Percentiles rank a stretch among this genome's conserved stretches.
These are phyloP conservation scores for Globisporangium uncinulatum DNA, from an alignment of 352 stramenopile species.

Conservation along the genomic window DNA sequence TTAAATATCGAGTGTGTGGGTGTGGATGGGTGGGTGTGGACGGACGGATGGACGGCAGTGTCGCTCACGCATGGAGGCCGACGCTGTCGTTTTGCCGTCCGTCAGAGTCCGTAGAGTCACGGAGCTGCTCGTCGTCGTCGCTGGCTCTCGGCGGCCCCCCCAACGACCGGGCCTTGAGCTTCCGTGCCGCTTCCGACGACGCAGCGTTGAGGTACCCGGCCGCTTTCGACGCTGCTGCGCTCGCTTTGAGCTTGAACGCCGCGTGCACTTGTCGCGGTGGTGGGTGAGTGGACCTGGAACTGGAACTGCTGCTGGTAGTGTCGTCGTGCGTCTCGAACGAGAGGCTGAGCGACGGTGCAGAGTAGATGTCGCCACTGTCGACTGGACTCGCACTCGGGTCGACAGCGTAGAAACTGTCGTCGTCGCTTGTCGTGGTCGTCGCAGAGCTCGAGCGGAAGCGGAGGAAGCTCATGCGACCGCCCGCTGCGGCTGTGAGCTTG, in stretches of 20 bases:
- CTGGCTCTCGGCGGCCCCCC: slow-evolving; percentile 13
- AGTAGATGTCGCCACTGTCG: slow-evolving; percentile 10
- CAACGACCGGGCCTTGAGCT: slow-evolving; percentile 33
- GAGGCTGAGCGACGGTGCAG: slow-evolving; percentile 7
- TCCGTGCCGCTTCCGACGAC: slow-evolving; percentile 44
- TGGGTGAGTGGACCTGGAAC: no score
- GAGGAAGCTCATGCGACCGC: slow-evolving; percentile 27
- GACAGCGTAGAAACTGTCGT: slow-evolving; percentile 19
- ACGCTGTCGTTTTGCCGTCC: no score
- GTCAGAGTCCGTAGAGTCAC: background rate
- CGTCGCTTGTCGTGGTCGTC: slow-evolving; percentile 42
- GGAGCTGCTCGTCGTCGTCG: slow-evolving; percentile 17
- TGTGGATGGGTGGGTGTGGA: no score
- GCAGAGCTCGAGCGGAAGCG: slow-evolving; percentile 45
- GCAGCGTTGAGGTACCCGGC: slow-evolving; percentile 40
- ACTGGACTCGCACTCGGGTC: slow-evolving; percentile 11
- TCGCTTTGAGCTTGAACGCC: slow-evolving; percentile 23
- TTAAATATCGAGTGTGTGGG: no score
- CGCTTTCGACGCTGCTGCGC: slow-evolving; percentile 36
- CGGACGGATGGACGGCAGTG: no score
- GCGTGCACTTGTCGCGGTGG: slow-evolving; percentile 26
- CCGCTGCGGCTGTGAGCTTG: slow-evolving; percentile 15
- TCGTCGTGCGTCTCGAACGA: no score
- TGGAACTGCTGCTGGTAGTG: no score
- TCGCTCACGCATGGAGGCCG: no score